Evolutionary conservation across 2,329 filamentous ascomycete species (phyloP), one percentile per base, ranked within the genome.

Genomic region (Calonectria pseudoturangicola): DNA sequence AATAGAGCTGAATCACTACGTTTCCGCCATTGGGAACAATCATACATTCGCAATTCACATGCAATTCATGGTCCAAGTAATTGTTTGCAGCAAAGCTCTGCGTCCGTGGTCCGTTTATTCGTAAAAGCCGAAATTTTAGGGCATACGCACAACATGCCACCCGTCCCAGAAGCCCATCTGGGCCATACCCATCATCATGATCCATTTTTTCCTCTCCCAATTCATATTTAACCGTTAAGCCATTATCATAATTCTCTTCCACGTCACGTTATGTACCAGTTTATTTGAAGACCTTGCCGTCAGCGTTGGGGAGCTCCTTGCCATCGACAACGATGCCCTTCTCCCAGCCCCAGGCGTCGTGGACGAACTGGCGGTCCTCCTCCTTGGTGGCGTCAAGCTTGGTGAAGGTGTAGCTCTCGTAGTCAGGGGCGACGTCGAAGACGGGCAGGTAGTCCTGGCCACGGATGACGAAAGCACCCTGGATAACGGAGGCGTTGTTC

Each of bases 211-310:
- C 71, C 54, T 75, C 70, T 75, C 74, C 75, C 74, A 74, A 72
- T 72, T 76, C 78, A 72, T 79, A 73, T 79, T 51, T 80, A 83
- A 80, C 79, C 82, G 77, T 82, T 58, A 74, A 81, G 73, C 79
- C 79, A 79, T 83, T 78, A 82, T 81, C 80, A 79, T 83, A 77
- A 76, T 74, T 74, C 70, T 71, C 71, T 71, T 75, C 62, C 72
- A 65, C 67, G 62, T 63, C 74, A 62, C 56, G 64, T 73, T 70
- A 64, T 71, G 75, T 39, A 79, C 73, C 76, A 74, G 79, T 83
- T 91, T 98, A 98, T 92, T 98, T 98, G 94, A 98, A 98, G 86
- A 98, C 95, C 92, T 98, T 98, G 85, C 97, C 97, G 83, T 95
- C 93, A 83, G 94, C 94, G 89, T 93, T 95, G 85, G 92, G 88